Evolutionary conservation across 306 rosid genomes (phyloP).

Genomic region (Vigna angularis): DNA sequence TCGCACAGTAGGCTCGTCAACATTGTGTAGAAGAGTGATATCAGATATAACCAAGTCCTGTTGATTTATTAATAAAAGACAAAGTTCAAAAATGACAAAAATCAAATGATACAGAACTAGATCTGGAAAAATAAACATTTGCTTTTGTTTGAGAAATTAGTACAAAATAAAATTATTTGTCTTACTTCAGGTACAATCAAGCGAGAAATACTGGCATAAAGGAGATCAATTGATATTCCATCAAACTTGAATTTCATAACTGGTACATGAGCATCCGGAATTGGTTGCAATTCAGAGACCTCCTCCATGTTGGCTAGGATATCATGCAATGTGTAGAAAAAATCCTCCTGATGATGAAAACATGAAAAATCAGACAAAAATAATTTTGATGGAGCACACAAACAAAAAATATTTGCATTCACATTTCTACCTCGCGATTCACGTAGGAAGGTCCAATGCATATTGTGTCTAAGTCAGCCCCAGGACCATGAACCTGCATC

Average conservation of each 20-base stretch:
- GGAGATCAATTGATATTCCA: conserved; percentile 88
- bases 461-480: conserved; percentile 85
- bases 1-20: conserved; percentile 94
- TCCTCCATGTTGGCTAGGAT: conserved; percentile 76
- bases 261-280: conserved; percentile 95
- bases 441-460: conserved; percentile 91
- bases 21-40: conserved; percentile 65
- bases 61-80: conserved; percentile 36
- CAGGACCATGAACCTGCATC: conserved; percentile 85
- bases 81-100: conserved; percentile 32
- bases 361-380: background rate
- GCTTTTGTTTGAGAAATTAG: background rate
- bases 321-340: conserved; percentile 77
- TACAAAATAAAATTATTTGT: background rate
- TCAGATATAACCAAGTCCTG: conserved; percentile 90
- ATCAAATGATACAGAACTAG: background rate
- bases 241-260: conserved; percentile 92
- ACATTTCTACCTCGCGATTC: conserved; percentile 67
- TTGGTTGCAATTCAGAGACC: conserved; percentile 84
- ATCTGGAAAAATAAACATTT: background rate
- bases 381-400: conserved; percentile 2
- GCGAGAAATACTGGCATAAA: conserved; percentile 84
- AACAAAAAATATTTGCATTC: background rate
- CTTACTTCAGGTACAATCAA: conserved; percentile 90
- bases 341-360: conserved; percentile 69